A percentile compares a stretch with the other conserved stretches of the same genome.
phyloP scores from a whole-genome alignment of 495 filamentous ascomycete genomes.

The Choiromyces venosus region DNA sequence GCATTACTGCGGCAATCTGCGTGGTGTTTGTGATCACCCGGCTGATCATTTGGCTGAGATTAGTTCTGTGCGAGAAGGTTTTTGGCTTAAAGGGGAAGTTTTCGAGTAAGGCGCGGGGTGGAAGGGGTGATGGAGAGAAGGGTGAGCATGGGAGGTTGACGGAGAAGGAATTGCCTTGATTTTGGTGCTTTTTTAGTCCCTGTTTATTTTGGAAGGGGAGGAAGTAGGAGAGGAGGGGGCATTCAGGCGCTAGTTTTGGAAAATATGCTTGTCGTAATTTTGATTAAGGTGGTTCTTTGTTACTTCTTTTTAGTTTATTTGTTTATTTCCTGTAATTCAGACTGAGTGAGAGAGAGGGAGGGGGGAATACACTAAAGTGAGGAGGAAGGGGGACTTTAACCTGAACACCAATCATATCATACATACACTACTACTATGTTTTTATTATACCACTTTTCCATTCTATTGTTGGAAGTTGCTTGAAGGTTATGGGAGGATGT shows the following conservation, averaged over 20 bases:
- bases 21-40: slow-evolving; percentile 58
- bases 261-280: not conserved
- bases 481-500: too few relatives aligned
- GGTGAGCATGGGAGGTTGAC: not conserved
- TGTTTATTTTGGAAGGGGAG: not conserved
- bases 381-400: not conserved
- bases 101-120: slow-evolving; percentile 7
- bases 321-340: not conserved
- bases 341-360: not conserved
- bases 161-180: slow-evolving; percentile 5
- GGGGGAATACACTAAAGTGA: too few relatives aligned
- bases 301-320: not conserved
- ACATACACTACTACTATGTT: not conserved
- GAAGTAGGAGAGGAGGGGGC: not conserved
- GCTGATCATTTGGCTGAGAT: slow-evolving; percentile 52
- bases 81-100: slow-evolving; percentile 32
- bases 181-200: slow-evolving; percentile 20
- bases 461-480: too few relatives aligned
- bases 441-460: not conserved
- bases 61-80: slow-evolving; percentile 43
- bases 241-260: not conserved
- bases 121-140: not conserved
- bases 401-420: not conserved
- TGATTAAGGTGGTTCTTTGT: not conserved
- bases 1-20: slow-evolving; percentile 59